Evolutionary conservation across 805 yeast species (phyloP).

Genomic region (Ogataea wickerhamii): DNA sequence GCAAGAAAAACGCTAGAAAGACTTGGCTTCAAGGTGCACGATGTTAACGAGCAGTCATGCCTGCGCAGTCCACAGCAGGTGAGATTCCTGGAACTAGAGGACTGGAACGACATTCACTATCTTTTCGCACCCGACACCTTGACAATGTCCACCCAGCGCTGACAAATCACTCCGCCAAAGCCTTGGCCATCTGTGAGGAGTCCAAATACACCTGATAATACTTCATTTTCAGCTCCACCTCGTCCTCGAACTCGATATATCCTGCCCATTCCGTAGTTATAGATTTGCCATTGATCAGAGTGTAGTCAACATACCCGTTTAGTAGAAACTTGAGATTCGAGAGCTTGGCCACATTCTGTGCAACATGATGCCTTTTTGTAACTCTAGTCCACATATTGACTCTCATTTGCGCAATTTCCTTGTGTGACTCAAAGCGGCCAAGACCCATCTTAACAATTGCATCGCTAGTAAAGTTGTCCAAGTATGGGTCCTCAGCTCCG

Average conservation of each 20-base stretch:
- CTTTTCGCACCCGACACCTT: conserved; percentile 6
- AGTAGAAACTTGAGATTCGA: conserved; percentile 8
- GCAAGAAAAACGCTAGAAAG: conserved; percentile 26
- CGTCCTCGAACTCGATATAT: conserved; percentile 5
- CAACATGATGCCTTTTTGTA: conserved; percentile 15
- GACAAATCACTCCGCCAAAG: conserved; percentile 3
- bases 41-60: conserved; percentile 13
- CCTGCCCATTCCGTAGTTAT: conserved; percentile 16
- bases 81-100: conserved; percentile 18
- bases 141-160: too few relatives aligned
- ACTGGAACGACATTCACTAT: conserved; percentile 18
- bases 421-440: conserved; percentile 4
- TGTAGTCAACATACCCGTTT: conserved; percentile 15
- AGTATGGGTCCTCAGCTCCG: conserved; percentile 7
- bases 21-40: conserved; percentile 23
- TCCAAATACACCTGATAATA: conserved; percentile 17
- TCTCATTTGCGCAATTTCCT: conserved; percentile 9
- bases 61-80: conserved; percentile 10
- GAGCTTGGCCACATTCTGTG: conserved; percentile 9
- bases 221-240: conserved; percentile 10
- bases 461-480: conserved; percentile 6
- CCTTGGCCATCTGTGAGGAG: conserved; percentile 10
- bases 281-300: conserved; percentile 11
- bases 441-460: conserved; percentile 13
- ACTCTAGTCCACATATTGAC: conserved; percentile 18